Base-by-base conservation (phyloP, 164 flowering plant genomes). In the Amborella trichopoda region DNA sequence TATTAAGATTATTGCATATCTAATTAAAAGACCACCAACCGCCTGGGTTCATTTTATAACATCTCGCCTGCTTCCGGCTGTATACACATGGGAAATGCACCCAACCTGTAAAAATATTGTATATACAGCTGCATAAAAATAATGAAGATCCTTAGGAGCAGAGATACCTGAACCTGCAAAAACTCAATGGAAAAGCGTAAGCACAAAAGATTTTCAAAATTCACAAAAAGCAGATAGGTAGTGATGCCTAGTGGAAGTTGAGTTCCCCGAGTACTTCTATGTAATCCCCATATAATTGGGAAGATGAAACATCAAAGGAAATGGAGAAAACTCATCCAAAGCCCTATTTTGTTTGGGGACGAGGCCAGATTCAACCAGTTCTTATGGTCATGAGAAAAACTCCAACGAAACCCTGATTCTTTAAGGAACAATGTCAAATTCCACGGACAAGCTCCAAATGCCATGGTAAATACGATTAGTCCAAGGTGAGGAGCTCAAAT, bases 111-210 rank as follows among this genome's bases (percentile, higher is more conserved):
- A 37, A 18, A 37, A 8, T n/a, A 37, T 37, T 37, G 16, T 21
- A 37, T 37, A 37, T n/a, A 10, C 16, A 30, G 41, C 41, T 37
- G 41, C 41, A 37, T 37, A 4, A 37, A 37, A 37, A 37, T n/a
- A 21, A 37, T n/a, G 41, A 6, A 6, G 41, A 37, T 37, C 41
- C 41, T 37, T 37, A 37, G 2, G 16, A 37, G 41, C 41, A 37
- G 41, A 21, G 41, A 37, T 37, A 37, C 41, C 41, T 37, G 41
- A 37, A 37, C 41, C 41, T 37, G 41, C 41, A 37, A 37, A 30
- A 37, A 37, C 41, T 37, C 41, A 37, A n/a, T n/a, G n/a, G 19
- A 8, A 37, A 37, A 37, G 19, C 19, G 41, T 37, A 37, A 37
- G 41, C 41, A 14, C 41, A 21, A 37, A 37, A 10, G 16, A n/a